These are phyloP conservation scores for Candolleomyces eurysporus DNA, from an alignment of 768 basidiomycete species.

Conservation along the genomic window DNA sequence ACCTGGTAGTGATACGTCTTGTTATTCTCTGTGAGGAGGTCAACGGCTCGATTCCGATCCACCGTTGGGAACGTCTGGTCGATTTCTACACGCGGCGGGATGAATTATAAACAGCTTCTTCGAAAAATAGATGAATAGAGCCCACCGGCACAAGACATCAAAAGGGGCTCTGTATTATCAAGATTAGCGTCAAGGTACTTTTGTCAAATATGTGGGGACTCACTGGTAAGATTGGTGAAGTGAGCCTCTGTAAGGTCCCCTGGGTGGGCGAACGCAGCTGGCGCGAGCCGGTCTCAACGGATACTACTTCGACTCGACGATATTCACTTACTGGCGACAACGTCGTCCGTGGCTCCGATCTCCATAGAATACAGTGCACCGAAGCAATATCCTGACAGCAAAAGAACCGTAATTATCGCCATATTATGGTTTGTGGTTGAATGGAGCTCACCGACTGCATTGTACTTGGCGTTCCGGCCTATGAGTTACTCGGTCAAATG, in stretches of 20 bases:
- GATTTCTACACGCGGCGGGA: constrained; percentile 32
- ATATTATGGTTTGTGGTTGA: background rate
- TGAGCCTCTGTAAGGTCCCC: constrained; percentile 45
- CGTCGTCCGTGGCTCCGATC: constrained; percentile 41
- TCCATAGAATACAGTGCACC: constrained; percentile 53
- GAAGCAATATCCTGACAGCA: constrained; percentile 48
- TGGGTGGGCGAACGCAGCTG: constrained; percentile 60
- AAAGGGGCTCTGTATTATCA: constrained; percentile 42
- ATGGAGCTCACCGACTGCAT: constrained; percentile 24
- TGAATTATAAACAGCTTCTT: background rate
- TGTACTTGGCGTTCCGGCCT: constrained; percentile 35
- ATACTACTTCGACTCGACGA: too few species aligned
- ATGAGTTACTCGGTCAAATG: background rate
- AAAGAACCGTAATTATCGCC: background rate
- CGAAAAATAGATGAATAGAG: background rate
- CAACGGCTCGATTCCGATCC: constrained; percentile 52
- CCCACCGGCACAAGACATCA: constrained; percentile 55
- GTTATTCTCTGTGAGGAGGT: constrained; percentile 49
- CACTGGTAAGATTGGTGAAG: constrained; percentile 50
- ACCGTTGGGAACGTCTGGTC: constrained; percentile 52
- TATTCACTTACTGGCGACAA: constrained; percentile 41
- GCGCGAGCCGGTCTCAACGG: background rate
- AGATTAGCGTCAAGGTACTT: background rate
- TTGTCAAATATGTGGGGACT: constrained; percentile 9
- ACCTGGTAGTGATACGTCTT: constrained; percentile 40